Conservation (phyloP, 345 rosid genomes). For the Ceriops tagal region DNA sequence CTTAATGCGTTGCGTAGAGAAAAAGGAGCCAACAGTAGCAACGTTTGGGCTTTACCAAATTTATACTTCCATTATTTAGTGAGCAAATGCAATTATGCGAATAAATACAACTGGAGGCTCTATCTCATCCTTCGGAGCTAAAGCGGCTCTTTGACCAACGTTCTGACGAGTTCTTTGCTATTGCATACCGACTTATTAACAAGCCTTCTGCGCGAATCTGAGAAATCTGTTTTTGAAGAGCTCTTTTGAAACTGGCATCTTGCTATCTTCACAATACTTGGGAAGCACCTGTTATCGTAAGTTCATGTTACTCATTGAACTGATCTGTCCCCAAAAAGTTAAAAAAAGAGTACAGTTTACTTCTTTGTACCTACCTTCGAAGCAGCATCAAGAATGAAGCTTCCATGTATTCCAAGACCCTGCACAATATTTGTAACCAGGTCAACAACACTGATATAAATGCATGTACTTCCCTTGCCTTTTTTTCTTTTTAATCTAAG, state of each 20-base stretch:
- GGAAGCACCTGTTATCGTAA: slow-evolving; percentile 21
- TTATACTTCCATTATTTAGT: background rate
- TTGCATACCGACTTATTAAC: slow-evolving; percentile 57
- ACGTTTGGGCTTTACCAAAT: too few relatives aligned
- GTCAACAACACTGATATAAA: background rate
- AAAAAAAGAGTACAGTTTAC: background rate
- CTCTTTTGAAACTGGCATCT: slow-evolving; percentile 50
- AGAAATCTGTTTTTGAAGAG: slow-evolving; percentile 21
- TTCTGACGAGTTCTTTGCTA: slow-evolving; percentile 34
- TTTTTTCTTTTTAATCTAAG: background rate
- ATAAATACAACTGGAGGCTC: background rate
- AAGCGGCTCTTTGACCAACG: slow-evolving; percentile 61
- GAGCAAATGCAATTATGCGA: background rate
- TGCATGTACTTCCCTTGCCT: background rate
- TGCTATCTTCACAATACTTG: slow-evolving; percentile 55
- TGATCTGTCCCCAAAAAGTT: background rate
- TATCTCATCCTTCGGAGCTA: slow-evolving; percentile 17
- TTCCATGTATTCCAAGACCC: slow-evolving; percentile 57
- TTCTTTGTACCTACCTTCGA: slow-evolving; percentile 39
- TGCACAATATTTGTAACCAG: slow-evolving; percentile 21
- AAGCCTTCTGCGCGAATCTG: slow-evolving; percentile 13
- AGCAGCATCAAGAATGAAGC: slow-evolving; percentile 60
- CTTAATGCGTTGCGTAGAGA: too few relatives aligned
- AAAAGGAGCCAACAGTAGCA: too few relatives aligned
- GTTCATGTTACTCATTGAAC: slow-evolving; percentile 5